These are phyloP conservation scores for Colletotrichum chlorophyti DNA, from an alignment of 2,329 filamentous ascomycete species.

Conservation along the genomic window DNA sequence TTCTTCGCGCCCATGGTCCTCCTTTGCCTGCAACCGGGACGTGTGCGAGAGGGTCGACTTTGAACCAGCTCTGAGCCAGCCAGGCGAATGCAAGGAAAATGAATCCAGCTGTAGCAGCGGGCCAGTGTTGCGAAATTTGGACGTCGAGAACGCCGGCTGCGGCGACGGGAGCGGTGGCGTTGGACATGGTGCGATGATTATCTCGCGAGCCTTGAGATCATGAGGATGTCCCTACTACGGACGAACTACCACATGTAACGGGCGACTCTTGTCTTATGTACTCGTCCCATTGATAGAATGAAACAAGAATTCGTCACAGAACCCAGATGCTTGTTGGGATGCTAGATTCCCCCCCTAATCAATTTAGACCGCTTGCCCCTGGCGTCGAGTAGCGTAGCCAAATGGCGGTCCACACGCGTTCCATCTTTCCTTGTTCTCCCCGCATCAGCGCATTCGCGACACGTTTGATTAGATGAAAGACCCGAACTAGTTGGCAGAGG, in stretches of 20 bases:
- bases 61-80: conserved; percentile 18
- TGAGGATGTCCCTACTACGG: not conserved
- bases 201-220: too few relatives aligned
- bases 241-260: not conserved
- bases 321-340: too few relatives aligned
- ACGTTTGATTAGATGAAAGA: conserved; percentile 6
- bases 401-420: not conserved
- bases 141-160: not conserved
- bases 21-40: conserved; percentile 15
- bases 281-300: not conserved
- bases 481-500: too few relatives aligned
- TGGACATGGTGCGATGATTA: conserved; percentile 3
- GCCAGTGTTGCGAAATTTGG: not conserved
- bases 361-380: too few relatives aligned
- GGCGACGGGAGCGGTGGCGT: conserved; percentile 1
- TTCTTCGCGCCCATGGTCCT: not conserved
- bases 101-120: conserved; percentile 10
- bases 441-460: conserved; percentile 9
- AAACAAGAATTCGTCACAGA: too few relatives aligned
- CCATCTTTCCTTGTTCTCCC: not conserved
- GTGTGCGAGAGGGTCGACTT: conserved; percentile 12
- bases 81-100: conserved; percentile 3
- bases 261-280: not conserved
- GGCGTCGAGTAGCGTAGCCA: too few relatives aligned
- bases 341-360: too few relatives aligned